Evolutionary conservation across 768 basidiomycete genomes (phyloP).

Genomic region (Mycena leptocephala): DNA sequence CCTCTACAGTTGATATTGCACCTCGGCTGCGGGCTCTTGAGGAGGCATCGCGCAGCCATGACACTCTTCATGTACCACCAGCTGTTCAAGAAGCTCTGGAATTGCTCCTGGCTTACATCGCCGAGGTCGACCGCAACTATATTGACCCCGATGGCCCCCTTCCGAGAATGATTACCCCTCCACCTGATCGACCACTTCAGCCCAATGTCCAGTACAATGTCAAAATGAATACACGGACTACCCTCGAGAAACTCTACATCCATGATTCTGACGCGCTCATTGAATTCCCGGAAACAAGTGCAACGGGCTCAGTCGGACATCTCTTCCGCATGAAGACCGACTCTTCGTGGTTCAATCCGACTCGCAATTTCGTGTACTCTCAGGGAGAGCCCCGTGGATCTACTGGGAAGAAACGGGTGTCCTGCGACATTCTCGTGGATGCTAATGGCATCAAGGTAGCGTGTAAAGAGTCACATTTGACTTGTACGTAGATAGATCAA

Average conservation of each 20-base stretch:
- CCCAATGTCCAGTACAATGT: not conserved
- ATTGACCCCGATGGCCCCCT: not conserved
- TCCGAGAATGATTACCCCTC: too few species aligned
- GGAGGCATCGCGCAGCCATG: not conserved
- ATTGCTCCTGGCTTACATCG: too few species aligned
- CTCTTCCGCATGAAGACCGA: not conserved
- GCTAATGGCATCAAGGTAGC: not conserved
- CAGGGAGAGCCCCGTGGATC: not conserved
- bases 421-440: not conserved
- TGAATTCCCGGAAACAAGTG: not conserved
- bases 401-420: not conserved
- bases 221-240: not conserved
- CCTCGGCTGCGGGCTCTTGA: not conserved
- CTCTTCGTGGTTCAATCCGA: not conserved
- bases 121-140: too few species aligned
- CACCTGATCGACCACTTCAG: too few species aligned
- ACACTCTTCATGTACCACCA: too few species aligned
- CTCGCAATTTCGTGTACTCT: not conserved
- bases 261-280: not conserved
- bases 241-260: too few species aligned
- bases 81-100: too few species aligned
- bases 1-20: not conserved
- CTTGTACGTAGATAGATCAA: too few species aligned
- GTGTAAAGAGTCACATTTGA: too few species aligned
- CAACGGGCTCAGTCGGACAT: not conserved